Evolutionary conservation across 164 flowering plant species (phyloP).

Genomic region (Liquidambar formosana): DNA sequence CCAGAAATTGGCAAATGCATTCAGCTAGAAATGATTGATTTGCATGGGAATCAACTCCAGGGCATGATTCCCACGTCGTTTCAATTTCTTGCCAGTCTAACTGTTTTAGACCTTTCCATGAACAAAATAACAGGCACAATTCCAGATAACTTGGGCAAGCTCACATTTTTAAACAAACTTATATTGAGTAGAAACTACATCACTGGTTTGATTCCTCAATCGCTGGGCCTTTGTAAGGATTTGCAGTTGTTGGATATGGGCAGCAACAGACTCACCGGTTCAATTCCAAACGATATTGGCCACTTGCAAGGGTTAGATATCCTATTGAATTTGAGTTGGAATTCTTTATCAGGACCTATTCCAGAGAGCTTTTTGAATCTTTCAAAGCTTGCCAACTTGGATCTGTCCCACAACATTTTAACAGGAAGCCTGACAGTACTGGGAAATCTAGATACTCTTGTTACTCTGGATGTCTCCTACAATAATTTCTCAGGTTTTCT

Average conservation of each 20-base stretch:
- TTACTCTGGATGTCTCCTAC: constrained; percentile 56
- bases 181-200: constrained; percentile 45
- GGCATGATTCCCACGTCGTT: constrained; percentile 51
- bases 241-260: constrained; percentile 61
- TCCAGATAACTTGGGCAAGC: constrained; percentile 51
- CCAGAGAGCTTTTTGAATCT: constrained; percentile 49
- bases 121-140: constrained; percentile 45
- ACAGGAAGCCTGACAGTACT: constrained; percentile 44
- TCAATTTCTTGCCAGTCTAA: constrained; percentile 34
- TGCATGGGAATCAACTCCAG: constrained; percentile 45
- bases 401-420: constrained; percentile 57
- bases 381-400: constrained; percentile 53
- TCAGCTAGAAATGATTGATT: constrained; percentile 55
- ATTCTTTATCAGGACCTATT: constrained; percentile 45
- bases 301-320: constrained; percentile 51
- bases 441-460: constrained; percentile 53
- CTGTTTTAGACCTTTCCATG: constrained; percentile 56
- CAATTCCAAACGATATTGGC: constrained; percentile 54
- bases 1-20: constrained; percentile 50
- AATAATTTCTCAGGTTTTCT: constrained; percentile 57
- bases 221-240: constrained; percentile 50
- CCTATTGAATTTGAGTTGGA: constrained; percentile 54
- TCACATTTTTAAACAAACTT: constrained; percentile 48
- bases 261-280: constrained; percentile 44
- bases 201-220: constrained; percentile 45